A percentile compares a stretch with the other conserved stretches of the same genome.
Conservation (phyloP, 768 basidiomycete genomes). For the Tulasnella calospora region DNA sequence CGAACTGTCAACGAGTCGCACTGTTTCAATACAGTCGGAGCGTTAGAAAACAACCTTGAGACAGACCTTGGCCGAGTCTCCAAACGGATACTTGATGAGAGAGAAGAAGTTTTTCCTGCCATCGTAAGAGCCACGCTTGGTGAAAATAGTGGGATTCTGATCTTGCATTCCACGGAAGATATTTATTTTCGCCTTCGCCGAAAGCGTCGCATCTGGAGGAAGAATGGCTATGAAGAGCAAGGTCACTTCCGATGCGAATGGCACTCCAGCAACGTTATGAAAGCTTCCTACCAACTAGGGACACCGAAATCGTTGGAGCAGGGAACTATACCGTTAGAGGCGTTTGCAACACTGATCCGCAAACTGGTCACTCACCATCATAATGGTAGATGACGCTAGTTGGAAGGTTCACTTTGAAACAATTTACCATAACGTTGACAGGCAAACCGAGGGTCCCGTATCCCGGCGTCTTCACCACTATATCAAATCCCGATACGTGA, state of each 20-base stretch:
- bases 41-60: neutral
- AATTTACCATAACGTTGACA: neutral
- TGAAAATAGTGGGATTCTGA: neutral
- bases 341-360: neutral
- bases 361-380: neutral
- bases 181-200: conserved; percentile 60
- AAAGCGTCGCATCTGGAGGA: conserved; percentile 53
- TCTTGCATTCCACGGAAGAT: conserved; percentile 13
- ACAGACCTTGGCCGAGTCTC: conserved; percentile 43
- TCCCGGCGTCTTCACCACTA: neutral
- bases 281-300: neutral
- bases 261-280: neutral
- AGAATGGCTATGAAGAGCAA: neutral
- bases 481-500: too few species aligned
- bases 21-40: neutral
- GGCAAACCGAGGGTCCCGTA: neutral
- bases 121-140: neutral
- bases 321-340: neutral
- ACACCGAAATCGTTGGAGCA: neutral
- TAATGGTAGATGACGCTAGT: conserved; percentile 3
- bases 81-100: neutral
- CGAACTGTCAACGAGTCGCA: neutral
- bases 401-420: neutral
- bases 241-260: neutral
- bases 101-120: conserved; percentile 13